Conservation (phyloP, 1,139 yeast species). For the Sugiyamaella novakii region DNA sequence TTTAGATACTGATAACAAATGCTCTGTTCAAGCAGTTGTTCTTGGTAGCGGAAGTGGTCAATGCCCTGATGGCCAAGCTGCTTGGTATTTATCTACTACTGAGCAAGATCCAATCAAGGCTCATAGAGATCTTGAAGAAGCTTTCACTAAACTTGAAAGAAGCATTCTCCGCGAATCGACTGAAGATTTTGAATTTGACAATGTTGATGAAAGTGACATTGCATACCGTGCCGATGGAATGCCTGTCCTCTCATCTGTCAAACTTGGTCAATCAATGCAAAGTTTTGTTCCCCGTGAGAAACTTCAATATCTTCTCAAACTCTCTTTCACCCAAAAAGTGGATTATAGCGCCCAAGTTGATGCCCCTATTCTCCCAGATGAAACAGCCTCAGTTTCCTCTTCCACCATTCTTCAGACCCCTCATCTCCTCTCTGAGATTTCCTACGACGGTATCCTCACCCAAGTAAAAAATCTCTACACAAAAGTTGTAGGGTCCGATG, state of each 20-base stretch:
- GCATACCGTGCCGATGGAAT: conserved; percentile 59
- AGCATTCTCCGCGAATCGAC: conserved; percentile 79
- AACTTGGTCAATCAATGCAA: conserved; percentile 80
- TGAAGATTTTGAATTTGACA: conserved; percentile 53
- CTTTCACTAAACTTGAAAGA: conserved; percentile 75
- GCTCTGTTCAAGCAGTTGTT: conserved; percentile 82
- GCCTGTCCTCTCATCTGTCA: conserved; percentile 74
- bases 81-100: conserved; percentile 85
- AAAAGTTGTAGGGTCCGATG: conserved; percentile 85
- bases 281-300: conserved; percentile 82
- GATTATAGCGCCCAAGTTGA: conserved; percentile 23
- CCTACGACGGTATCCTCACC: conserved; percentile 86
- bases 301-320: conserved; percentile 73
- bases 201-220: conserved; percentile 60
- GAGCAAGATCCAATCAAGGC: conserved; percentile 68
- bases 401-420: conserved; percentile 50
- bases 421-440: conserved; percentile 79
- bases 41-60: conserved; percentile 90
- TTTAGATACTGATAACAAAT: conserved; percentile 62
- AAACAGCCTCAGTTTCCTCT: conserved; percentile 8
- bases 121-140: conserved; percentile 75
- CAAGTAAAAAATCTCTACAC: conserved; percentile 78
- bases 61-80: conserved; percentile 83
- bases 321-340: conserved; percentile 69
- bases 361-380: conserved; percentile 27